phyloP scores from a whole-genome alignment of 805 yeast genomes.

The Metschnikowia reukaufii region DNA sequence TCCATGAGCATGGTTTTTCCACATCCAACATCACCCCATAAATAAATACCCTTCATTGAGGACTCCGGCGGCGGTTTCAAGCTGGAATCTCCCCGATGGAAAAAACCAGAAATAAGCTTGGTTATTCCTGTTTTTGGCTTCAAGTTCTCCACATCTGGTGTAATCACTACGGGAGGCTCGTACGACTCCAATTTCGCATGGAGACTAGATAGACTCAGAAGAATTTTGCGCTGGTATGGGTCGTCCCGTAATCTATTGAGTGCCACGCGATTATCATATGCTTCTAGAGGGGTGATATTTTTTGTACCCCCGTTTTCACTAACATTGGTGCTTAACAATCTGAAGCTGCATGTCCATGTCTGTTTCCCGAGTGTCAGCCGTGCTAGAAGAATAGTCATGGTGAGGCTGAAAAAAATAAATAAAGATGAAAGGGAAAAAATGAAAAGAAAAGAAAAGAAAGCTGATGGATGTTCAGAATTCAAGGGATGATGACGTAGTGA shows the following conservation, averaged over 20 bases:
- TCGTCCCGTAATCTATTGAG: slow-evolving; percentile 64
- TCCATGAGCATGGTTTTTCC: slow-evolving; percentile 99
- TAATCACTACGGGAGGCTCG: slow-evolving; percentile 57
- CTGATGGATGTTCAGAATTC: too few species aligned
- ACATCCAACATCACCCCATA: slow-evolving; percentile 97
- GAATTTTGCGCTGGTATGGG: slow-evolving; percentile 73
- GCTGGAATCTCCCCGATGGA: slow-evolving; percentile 1
- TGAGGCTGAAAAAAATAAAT: not conserved
- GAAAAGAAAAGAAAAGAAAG: not conserved
- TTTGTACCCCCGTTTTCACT: not conserved
- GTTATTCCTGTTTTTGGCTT: slow-evolving; percentile 49
- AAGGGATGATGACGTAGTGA: too few species aligned
- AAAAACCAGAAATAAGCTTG: slow-evolving; percentile 28
- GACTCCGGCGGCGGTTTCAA: not conserved
- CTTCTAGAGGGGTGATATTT: slow-evolving; percentile 44
- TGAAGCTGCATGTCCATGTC: not conserved
- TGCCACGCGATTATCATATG: slow-evolving; percentile 50
- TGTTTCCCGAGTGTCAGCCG: not conserved
- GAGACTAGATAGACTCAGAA: slow-evolving; percentile 58
- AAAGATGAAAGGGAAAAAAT: not conserved
- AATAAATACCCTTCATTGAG: slow-evolving; percentile 71
- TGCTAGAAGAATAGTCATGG: slow-evolving; percentile 7
- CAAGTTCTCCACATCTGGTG: slow-evolving; percentile 53
- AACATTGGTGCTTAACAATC: not conserved
- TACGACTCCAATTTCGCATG: slow-evolving; percentile 57